phyloP scores from a whole-genome alignment of 768 basidiomycete species.

The Psilocybe cubensis region DNA sequence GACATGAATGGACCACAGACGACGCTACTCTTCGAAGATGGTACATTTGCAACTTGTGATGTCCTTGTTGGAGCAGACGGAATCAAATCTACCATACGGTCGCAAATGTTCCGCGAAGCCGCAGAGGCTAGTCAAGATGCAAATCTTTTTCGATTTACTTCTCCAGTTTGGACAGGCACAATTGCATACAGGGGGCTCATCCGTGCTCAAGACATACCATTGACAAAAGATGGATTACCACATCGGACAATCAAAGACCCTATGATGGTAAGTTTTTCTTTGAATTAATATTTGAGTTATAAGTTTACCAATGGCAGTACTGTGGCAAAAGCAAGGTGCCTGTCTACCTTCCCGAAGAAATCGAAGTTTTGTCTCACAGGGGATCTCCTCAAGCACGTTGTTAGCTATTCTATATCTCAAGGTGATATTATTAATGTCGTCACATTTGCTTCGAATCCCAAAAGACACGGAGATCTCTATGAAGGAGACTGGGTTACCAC shows the following conservation, averaged over 20 bases:
- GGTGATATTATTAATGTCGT: slow-evolving; percentile 50
- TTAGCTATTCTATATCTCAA: slow-evolving; percentile 50
- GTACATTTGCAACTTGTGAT: slow-evolving; percentile 38
- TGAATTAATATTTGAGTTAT: background rate
- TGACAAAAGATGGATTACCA: slow-evolving; percentile 19
- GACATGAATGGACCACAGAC: slow-evolving; percentile 5
- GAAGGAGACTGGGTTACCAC: slow-evolving; percentile 34
- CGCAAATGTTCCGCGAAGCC: slow-evolving; percentile 30
- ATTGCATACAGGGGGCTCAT: slow-evolving; percentile 51
- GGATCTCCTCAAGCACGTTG: slow-evolving; percentile 39
- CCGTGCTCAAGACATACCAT: slow-evolving; percentile 36
- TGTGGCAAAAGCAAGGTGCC: slow-evolving; percentile 50
- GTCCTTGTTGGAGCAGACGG: slow-evolving; percentile 52
- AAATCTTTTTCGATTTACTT: slow-evolving; percentile 33
- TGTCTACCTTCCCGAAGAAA: background rate
- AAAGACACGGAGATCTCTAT: slow-evolving; percentile 31
- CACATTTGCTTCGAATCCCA: slow-evolving; percentile 40
- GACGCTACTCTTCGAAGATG: slow-evolving; percentile 33
- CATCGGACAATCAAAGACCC: slow-evolving; percentile 40
- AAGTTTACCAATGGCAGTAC: slow-evolving; percentile 34
- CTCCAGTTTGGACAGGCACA: slow-evolving; percentile 51
- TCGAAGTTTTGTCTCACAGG: background rate
- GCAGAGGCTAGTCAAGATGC: slow-evolving; percentile 26
- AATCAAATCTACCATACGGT: slow-evolving; percentile 38
- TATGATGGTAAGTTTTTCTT: slow-evolving; percentile 45